phyloP scores from a whole-genome alignment of 192 early-diverging fungal genomes.

The Tieghemiomyces parasiticus region DNA sequence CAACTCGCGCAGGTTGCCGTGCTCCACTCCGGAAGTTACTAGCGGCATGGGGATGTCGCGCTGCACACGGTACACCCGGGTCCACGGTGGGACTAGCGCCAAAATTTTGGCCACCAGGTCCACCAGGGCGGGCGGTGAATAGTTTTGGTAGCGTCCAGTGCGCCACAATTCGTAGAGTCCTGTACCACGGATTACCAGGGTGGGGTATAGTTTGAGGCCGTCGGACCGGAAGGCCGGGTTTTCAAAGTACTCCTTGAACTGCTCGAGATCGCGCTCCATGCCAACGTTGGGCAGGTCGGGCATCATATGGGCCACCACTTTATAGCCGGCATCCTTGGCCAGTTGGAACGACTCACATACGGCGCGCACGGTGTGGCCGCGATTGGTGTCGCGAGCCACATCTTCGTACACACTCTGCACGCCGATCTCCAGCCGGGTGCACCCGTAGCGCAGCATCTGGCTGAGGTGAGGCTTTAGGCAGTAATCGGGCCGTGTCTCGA shows the following conservation, averaged over 20 bases:
- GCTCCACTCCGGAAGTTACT: constrained; percentile 95
- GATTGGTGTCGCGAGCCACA: constrained; percentile 96
- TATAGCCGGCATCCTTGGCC: constrained; percentile 97
- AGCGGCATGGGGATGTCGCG: constrained; percentile 99
- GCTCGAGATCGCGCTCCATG: constrained; percentile 98
- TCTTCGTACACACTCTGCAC: constrained; percentile 99
- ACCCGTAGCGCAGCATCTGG: constrained; percentile 98
- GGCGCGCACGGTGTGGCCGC: constrained; percentile 95
- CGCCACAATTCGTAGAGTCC: constrained; percentile 98
- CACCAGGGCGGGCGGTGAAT: constrained; percentile 88
- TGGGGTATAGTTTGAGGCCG: constrained; percentile 96
- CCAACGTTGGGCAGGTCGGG: constrained; percentile 98
- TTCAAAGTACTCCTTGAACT: constrained; percentile 97
- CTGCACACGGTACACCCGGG: constrained; percentile 94
- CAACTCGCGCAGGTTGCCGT: constrained; percentile 93
- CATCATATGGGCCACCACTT: constrained; percentile 99
- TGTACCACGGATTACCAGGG: constrained; percentile 96
- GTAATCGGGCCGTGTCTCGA: constrained; percentile 97
- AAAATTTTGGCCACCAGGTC: constrained; percentile 91
- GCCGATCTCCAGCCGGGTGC: constrained; percentile 94
- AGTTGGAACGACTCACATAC: constrained; percentile 97
- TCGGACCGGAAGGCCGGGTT: constrained; percentile 98
- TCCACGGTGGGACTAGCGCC: constrained; percentile 97
- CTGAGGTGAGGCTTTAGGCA: constrained; percentile 94
- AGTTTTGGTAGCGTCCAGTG: constrained; percentile 95